These are phyloP conservation scores for Oryza australiensis DNA, from an alignment of 176 grass and related monocot species.

Conservation along the genomic window DNA sequence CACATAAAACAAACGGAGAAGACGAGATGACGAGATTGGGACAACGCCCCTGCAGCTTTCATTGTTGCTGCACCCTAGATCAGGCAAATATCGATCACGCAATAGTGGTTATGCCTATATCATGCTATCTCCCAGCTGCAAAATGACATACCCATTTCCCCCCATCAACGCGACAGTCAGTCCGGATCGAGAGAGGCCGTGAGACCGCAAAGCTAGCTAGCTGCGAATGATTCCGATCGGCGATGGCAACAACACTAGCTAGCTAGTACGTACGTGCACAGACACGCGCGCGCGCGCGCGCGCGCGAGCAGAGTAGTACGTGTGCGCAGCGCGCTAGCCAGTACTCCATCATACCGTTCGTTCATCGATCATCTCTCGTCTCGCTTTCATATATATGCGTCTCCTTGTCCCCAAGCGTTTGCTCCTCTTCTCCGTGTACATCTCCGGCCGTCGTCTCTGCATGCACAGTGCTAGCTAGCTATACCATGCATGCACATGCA, in stretches of 20 bases:
- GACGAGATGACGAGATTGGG: not conserved
- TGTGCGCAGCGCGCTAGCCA: not conserved
- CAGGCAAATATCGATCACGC: not conserved
- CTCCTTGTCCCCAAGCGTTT: constrained; percentile 42
- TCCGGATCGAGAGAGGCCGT: not conserved
- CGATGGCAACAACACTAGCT: constrained; percentile 27
- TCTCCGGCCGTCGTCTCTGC: not conserved
- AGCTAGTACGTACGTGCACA: not conserved
- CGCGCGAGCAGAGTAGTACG: not conserved
- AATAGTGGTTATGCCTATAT: not conserved
- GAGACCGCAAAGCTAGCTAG: not conserved
- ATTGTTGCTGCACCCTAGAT: not conserved
- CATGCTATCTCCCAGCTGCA: not conserved
- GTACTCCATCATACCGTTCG: constrained; percentile 11
- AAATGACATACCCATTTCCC: constrained; percentile 18
- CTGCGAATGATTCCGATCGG: constrained; percentile 40
- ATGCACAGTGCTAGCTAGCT: not conserved
- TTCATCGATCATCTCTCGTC: not conserved
- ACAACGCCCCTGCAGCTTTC: not conserved
- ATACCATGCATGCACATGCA: not conserved
- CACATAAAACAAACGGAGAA: not conserved
- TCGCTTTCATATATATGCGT: not conserved
- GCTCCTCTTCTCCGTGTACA: constrained; percentile 29
- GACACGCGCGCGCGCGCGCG: not conserved
- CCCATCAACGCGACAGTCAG: not conserved